phyloP scores from a whole-genome alignment of 1,139 yeast genomes.

The Suhomyces bokatorum region DNA sequence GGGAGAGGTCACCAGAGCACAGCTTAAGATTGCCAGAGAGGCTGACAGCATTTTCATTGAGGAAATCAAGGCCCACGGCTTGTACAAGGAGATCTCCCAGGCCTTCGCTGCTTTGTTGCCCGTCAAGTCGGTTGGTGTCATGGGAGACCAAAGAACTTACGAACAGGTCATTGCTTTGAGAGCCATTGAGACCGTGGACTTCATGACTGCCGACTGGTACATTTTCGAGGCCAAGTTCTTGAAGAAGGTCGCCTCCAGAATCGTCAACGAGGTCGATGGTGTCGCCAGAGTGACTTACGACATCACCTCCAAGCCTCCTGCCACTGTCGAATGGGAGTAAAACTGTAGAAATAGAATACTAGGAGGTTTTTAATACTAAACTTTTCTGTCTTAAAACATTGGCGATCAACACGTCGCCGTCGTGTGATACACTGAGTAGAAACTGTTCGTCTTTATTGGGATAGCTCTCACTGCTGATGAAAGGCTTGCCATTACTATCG shows the following conservation, averaged over 20 bases:
- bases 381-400: constrained; percentile 47
- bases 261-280: constrained; percentile 97
- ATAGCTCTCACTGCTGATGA: constrained; percentile 35
- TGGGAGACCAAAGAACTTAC: constrained; percentile 99
- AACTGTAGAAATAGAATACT: constrained; percentile 1
- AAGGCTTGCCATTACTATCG: constrained; percentile 42
- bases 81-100: constrained; percentile 90
- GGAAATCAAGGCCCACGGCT: constrained; percentile 90
- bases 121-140: constrained; percentile 97
- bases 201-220: constrained; percentile 99
- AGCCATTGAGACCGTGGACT: constrained; percentile 96
- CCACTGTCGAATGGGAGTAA: constrained; percentile 99
- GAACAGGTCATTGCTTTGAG: constrained; percentile 98
- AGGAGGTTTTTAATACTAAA: no score
- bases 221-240: constrained; percentile 90
- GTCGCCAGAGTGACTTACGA: constrained; percentile 99
- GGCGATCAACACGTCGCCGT: constrained; percentile 54
- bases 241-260: constrained; percentile 91
- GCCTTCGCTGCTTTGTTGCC: constrained; percentile 97
- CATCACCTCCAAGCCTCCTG: constrained; percentile 98
- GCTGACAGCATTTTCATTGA: constrained; percentile 95
- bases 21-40: constrained; percentile 94
- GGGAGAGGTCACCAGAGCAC: constrained; percentile 92
- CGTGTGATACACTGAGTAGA: constrained; percentile 63
- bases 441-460: constrained; percentile 43